These are phyloP conservation scores for Sutorius australiensis DNA, from an alignment of 768 basidiomycete species.

Conservation along the genomic window DNA sequence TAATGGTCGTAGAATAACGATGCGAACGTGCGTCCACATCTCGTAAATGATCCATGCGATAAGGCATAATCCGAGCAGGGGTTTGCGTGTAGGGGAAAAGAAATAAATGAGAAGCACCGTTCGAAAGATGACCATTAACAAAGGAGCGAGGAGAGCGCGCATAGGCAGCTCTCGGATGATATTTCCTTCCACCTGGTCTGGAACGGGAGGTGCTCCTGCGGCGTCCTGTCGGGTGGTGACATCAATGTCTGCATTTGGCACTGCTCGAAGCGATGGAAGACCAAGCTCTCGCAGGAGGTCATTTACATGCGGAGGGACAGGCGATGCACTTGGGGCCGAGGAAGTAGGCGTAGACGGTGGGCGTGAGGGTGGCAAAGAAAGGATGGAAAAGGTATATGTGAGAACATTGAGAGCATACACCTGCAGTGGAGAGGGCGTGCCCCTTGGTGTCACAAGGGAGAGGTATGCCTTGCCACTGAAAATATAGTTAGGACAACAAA, in stretches of 20 bases:
- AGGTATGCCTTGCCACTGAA: slow-evolving; percentile 44
- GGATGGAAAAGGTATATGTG: slow-evolving; percentile 46
- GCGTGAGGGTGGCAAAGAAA: slow-evolving; percentile 52
- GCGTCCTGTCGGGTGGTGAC: slow-evolving; percentile 15
- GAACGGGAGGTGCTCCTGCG: slow-evolving; percentile 15
- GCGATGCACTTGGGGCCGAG: slow-evolving; percentile 19
- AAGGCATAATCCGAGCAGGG: slow-evolving; percentile 62
- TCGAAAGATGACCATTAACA: slow-evolving; percentile 65
- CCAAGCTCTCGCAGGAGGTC: slow-evolving; percentile 63
- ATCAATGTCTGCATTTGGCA: slow-evolving; percentile 24
- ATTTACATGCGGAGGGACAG: slow-evolving; percentile 52
- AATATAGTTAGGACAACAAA: slow-evolving; percentile 4
- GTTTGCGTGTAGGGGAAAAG: slow-evolving; percentile 70
- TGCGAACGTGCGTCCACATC: slow-evolving; percentile 66
- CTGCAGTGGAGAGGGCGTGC: slow-evolving; percentile 55
- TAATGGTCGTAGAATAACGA: slow-evolving; percentile 36
- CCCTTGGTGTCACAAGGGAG: slow-evolving; percentile 42
- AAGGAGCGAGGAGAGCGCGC: slow-evolving; percentile 63
- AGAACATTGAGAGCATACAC: slow-evolving; percentile 45
- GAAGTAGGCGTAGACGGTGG: slow-evolving; percentile 22
- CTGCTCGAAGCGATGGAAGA: slow-evolving; percentile 47
- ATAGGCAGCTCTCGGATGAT: slow-evolving; percentile 54
- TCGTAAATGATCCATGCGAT: slow-evolving; percentile 72
- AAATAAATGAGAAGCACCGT: slow-evolving; percentile 70
- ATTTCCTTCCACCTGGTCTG: slow-evolving; percentile 30